Percentiles rank a stretch among this genome's conserved stretches.
Conservation (phyloP, 1,139 yeast species). For the Yamadazyma mexicana region DNA sequence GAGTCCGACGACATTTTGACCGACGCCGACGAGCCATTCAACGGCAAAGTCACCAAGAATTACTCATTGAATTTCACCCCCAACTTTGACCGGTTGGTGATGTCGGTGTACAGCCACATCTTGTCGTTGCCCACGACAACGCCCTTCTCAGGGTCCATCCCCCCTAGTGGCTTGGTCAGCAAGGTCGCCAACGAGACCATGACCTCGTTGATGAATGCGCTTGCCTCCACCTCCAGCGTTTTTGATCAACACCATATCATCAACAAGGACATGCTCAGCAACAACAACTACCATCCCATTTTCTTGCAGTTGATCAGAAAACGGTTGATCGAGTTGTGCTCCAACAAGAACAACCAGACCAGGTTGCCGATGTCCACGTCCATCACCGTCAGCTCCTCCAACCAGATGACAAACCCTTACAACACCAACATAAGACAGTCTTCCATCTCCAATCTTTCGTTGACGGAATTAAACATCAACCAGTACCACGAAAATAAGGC, state of each 20-base stretch:
- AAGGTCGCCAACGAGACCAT: constrained; percentile 46
- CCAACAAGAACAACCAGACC: constrained; percentile 18
- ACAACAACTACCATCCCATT: constrained; percentile 39
- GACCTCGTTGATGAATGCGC: constrained; percentile 24
- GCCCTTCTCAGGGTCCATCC: constrained; percentile 43
- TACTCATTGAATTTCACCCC: constrained; percentile 39
- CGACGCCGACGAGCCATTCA: constrained; percentile 36
- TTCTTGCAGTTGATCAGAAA: constrained; percentile 44
- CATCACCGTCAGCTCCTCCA: constrained; percentile 16
- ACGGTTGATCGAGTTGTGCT: constrained; percentile 42
- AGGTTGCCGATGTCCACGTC: constrained; percentile 32
- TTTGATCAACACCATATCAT: constrained; percentile 39
- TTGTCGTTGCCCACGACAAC: constrained; percentile 47
- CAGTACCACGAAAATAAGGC: constrained; percentile 27
- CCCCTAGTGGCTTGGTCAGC: constrained; percentile 48
- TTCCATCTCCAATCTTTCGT: constrained; percentile 42
- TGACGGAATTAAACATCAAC: constrained; percentile 41
- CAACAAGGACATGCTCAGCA: constrained; percentile 32
- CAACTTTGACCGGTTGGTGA: constrained; percentile 38
- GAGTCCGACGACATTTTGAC: constrained; percentile 47
- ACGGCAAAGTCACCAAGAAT: constrained; percentile 24
- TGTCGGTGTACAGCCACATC: constrained; percentile 35
- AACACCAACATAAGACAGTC: constrained; percentile 25
- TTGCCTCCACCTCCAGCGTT: constrained; percentile 20
- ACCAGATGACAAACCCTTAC: constrained; percentile 9